Conservation (phyloP, 169 alveolate species). For the Eimeria praecox region DNA sequence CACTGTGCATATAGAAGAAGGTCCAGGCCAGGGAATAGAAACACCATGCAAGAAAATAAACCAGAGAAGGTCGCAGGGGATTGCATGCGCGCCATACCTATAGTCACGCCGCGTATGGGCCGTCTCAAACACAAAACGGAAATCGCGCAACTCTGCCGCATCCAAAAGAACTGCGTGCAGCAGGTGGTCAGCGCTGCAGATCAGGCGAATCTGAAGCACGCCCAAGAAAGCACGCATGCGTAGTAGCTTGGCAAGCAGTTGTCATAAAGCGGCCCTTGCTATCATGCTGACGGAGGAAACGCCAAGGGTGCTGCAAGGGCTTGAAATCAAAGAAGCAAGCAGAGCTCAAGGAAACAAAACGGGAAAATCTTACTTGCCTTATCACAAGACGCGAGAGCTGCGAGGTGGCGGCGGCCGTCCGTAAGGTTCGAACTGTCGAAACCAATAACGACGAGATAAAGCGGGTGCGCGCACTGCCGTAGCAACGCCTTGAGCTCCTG, state of each 20-base stretch:
- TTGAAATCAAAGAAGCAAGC: neutral
- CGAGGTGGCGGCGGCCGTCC: conserved; percentile 53
- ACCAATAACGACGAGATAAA: conserved; percentile 39
- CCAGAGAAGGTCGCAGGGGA: neutral
- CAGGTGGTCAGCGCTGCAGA: conserved; percentile 78
- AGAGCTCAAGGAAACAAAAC: neutral
- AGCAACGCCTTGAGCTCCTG: conserved; percentile 58
- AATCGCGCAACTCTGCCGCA: conserved; percentile 62
- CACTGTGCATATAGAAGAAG: neutral
- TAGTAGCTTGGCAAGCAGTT: neutral
- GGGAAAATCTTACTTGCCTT: neutral
- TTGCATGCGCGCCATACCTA: conserved; percentile 34
- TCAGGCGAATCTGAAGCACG: conserved; percentile 51
- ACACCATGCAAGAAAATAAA: neutral
- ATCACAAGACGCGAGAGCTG: conserved; percentile 63
- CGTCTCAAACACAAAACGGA: conserved; percentile 45
- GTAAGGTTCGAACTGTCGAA: conserved; percentile 32
- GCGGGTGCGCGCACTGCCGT: conserved; percentile 6
- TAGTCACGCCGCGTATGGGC: conserved; percentile 76
- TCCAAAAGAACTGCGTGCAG: conserved; percentile 72
- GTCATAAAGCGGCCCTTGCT: neutral
- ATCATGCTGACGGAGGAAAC: neutral
- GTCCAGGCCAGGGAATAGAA: neutral
- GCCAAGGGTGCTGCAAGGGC: neutral
- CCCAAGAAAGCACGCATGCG: neutral